Evolutionary conservation across 225 moss, liverwort and hornwort species (phyloP), one percentile per base, ranked within the genome.

Genomic region (Anthoceros angustus): DNA sequence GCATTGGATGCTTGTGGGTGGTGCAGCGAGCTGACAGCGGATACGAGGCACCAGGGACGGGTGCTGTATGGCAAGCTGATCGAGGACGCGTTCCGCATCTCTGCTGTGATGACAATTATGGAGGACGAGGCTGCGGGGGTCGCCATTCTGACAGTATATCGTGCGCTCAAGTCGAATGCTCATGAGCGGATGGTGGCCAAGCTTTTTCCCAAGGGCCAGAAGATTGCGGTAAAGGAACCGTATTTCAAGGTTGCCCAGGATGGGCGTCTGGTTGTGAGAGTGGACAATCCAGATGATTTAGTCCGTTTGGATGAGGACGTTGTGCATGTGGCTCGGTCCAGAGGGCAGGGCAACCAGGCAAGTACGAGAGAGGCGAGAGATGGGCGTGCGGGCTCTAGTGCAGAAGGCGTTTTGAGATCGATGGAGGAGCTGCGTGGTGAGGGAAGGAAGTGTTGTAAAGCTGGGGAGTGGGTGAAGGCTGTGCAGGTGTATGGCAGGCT

Each of bases 211-310:
- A 46, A 46, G 45, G 45, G 45, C 3, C 11, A 11, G 45, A 46
- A 6, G 16, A 16, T 46, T 11, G 45, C 45, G 45, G 45, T 46
- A 1, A 46, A 46, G 45, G 45, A 76, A 42, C 72, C 76, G 5
- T 69, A 76, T 64, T 72, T 72, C 65, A 76, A 76, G 66, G 69
- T 71, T 45, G 71, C 69, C 65, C 68, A 68, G 61, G 71, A 76
- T 26, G 62, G 63, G 45, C 71, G 68, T 9, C 71, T 76, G 68
- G 76, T 71, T 16, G 65, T 76, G 20, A 68, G 76, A 42, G 76
- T 76, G 43, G 72, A 76, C 62, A 76, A 76, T 42, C 76, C 76
- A 0, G 76, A 68, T 65, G 76, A 76, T 45, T 68, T 76, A 5
- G 69, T 76, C 32, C 32, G 32, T 4, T 32, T 32, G 32, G 2